Base-by-base conservation (phyloP, 345 rosid genomes). In the Citrus mangshanensis region DNA sequence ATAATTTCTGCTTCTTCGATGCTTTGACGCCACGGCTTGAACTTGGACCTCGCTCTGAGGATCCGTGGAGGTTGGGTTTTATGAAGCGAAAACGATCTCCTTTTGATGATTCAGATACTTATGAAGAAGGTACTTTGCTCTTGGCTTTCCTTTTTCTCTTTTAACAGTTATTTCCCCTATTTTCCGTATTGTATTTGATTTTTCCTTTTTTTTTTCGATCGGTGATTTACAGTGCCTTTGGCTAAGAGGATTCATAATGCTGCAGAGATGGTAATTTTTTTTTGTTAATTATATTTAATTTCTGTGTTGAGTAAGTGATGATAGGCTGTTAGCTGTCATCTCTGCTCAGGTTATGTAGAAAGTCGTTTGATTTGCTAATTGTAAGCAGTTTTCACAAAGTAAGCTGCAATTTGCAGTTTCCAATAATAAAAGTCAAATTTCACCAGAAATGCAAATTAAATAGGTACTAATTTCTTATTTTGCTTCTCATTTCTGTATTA, bases 71-170 rank as follows among this genome's bases (percentile, higher is more conserved):
- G 64, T 27, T 73, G 67, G 74, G 40, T 30, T 82, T 77, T 2
- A 68, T 78, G 76, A 87, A 86, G 75, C 84, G 89, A 80, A 78
- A 82, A 65, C 92, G 85, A 51, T 64, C 73, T 19, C 70, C 68
- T 40, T 58, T 73, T 12, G 80, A 85, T 56, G 34, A 58, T 37
- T 67, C 18, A 16, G 72, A 80, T 27, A 76, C 77, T 62, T 49
- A 37, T 56, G 37, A 75, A 75, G 76, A 75, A 65, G 76, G 71
- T 78, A 42, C 38, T 72, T 56, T 27, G 14, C 37, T 62, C 21
- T 32, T 40, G 0, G 46, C 46, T 40, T 40, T 2, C 18, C 27
- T 49, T 14, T 34, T 8, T 1, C 37, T n/a, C 2, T 18, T 34
- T 34, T 70, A 28, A 62, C 19, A 7, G 49, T 40, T 42, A 40